Percentiles rank a stretch among this genome's conserved stretches.
Conservation (phyloP, 345 rosid genomes). For the Salix viminalis region DNA sequence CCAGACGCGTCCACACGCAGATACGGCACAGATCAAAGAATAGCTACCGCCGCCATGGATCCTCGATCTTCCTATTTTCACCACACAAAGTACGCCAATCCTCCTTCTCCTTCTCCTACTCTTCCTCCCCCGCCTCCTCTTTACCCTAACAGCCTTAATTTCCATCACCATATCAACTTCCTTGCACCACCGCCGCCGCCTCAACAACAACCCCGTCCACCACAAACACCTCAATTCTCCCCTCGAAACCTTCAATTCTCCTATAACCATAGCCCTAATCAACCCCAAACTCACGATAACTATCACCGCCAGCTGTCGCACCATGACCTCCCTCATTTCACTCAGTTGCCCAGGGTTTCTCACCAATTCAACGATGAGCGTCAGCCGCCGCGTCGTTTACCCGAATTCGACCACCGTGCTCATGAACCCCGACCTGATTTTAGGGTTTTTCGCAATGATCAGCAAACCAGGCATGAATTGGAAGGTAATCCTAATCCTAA, state of each 20-base stretch:
- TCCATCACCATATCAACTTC: background rate
- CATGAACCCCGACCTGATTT: conserved; percentile 7
- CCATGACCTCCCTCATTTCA: conserved; percentile 21
- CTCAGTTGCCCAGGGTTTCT: conserved; percentile 24
- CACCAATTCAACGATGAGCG: conserved; percentile 3
- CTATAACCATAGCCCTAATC: conserved; percentile 14
- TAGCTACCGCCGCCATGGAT: background rate
- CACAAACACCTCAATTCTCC: background rate
- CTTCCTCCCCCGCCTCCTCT: background rate
- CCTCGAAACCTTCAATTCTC: background rate
- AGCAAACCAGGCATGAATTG: conserved; percentile 36
- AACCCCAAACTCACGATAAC: background rate
- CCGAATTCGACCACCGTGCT: conserved; percentile 5
- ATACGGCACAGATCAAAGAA: background rate
- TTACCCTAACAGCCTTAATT: background rate
- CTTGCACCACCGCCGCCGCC: background rate
- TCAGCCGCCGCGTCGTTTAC: conserved; percentile 4
- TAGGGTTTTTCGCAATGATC: conserved; percentile 28
- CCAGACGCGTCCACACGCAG: background rate
- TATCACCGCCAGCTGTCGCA: background rate
- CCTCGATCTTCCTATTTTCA: background rate
- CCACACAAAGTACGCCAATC: background rate
- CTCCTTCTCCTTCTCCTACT: background rate
- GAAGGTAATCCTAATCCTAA: conserved; percentile 13
- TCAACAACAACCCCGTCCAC: no score